phyloP scores from a whole-genome alignment of 1,284 basidiomycete species.

The Cerioporus squamosus region DNA sequence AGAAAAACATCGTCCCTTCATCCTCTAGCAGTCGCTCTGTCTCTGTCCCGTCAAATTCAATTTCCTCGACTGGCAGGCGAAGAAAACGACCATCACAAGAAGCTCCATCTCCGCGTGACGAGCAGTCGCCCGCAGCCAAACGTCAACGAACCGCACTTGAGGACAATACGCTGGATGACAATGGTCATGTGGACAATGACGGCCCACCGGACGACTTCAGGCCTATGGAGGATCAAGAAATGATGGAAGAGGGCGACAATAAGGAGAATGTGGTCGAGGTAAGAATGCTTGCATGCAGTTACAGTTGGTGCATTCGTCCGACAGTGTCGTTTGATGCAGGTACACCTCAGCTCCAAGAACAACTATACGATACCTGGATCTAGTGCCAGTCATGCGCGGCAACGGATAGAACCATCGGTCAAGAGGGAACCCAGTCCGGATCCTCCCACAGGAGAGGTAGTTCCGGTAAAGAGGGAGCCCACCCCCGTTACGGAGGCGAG shows the following conservation, averaged over 20 bases:
- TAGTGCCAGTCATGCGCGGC: not conserved
- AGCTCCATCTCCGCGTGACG: not conserved
- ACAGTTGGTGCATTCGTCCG: not conserved
- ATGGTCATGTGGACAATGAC: not conserved
- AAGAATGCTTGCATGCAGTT: not conserved
- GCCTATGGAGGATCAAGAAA: too few species aligned
- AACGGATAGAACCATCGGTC: not conserved
- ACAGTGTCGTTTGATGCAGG: not conserved
- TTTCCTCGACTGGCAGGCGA: not conserved
- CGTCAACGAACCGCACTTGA: not conserved
- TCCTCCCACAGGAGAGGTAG: not conserved
- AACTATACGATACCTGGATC: not conserved
- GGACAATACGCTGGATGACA: not conserved
- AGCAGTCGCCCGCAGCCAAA: not conserved
- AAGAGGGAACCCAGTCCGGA: not conserved
- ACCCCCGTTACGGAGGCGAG: not conserved
- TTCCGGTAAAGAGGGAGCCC: not conserved
- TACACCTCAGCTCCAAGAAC: not conserved
- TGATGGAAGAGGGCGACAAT: not conserved
- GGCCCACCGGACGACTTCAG: not conserved
- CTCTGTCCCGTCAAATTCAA: not conserved
- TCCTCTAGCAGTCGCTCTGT: not conserved
- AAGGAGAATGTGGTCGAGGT: slow-evolving; percentile 10
- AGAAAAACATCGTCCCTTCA: slow-evolving; percentile 12
- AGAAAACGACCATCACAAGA: slow-evolving; percentile 1